Conservation (phyloP, 805 yeast genomes). For the Saccharomyces mikatae region DNA sequence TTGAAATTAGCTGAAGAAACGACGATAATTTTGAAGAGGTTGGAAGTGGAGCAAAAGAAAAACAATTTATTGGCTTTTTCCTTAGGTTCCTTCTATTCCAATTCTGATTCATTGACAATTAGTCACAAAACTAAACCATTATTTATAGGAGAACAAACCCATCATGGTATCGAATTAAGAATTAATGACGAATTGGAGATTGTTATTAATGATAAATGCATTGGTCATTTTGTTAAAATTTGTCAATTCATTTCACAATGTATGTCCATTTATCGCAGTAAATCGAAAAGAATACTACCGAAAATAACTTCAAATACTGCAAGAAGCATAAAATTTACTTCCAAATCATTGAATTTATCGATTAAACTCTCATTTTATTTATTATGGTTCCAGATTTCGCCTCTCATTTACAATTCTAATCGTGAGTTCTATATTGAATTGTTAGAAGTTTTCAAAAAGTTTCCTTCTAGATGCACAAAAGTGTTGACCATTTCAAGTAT, state of each 20-base stretch:
- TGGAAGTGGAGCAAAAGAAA: not conserved
- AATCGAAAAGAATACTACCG: not conserved
- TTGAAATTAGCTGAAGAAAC: not conserved
- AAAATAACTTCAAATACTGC: not conserved
- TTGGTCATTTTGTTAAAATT: not conserved
- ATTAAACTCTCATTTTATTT: not conserved
- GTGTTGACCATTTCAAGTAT: not conserved
- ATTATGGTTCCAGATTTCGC: not conserved
- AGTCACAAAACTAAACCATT: not conserved
- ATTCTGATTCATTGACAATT: not conserved
- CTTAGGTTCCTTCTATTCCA: not conserved
- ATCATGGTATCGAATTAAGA: not conserved
- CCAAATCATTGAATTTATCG: not conserved
- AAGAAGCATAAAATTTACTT: not conserved
- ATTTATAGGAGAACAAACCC: not conserved
- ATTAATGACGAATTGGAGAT: not conserved
- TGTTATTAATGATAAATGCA: not conserved
- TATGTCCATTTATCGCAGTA: not conserved
- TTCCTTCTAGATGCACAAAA: not conserved
- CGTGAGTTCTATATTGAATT: not conserved
- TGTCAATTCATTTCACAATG: not conserved
- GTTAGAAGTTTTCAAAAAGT: not conserved
- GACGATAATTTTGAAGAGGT: not conserved
- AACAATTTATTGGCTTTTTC: not conserved
- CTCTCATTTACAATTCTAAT: not conserved